Evolutionary conservation across 1,284 basidiomycete genomes (phyloP).

Genomic region (Sporisorium graminicola): DNA sequence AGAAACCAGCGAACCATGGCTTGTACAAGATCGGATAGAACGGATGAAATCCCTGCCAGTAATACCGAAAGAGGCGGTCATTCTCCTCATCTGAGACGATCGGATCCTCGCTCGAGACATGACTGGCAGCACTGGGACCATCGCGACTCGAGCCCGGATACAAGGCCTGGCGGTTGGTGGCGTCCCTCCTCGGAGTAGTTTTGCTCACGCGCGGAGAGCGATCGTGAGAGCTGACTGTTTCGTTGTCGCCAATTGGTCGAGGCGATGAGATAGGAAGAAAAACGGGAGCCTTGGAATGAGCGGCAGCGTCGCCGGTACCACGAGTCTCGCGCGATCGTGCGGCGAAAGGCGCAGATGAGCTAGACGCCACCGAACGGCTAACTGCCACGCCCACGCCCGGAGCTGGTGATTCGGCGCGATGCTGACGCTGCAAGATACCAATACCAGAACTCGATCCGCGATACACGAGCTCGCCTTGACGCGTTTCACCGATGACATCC

Average conservation of each 20-base stretch:
- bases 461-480: conserved; percentile 56
- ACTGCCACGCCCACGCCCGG: conserved; percentile 6
- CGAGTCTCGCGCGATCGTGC: conserved; percentile 26
- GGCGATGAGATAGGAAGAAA: conserved; percentile 47
- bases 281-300: conserved; percentile 23
- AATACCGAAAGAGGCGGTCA: conserved; percentile 54
- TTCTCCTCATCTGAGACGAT: conserved; percentile 46
- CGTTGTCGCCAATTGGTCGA: conserved; percentile 25
- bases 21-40: conserved; percentile 66
- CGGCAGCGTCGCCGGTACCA: conserved; percentile 1
- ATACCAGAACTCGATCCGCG: conserved; percentile 63
- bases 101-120: conserved; percentile 27
- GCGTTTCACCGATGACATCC: conserved; percentile 49
- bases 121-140: conserved; percentile 1
- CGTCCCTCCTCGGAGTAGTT: conserved; percentile 13
- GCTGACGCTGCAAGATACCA: conserved; percentile 55
- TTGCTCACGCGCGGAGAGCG: conserved; percentile 24
- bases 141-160: conserved; percentile 27
- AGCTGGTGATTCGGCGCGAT: conserved; percentile 40
- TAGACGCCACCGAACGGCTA: conserved; percentile 26
- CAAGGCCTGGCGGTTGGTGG: conserved; percentile 10
- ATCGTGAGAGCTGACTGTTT: conserved; percentile 37
- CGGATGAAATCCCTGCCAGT: conserved; percentile 62
- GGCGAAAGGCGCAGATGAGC: conserved; percentile 30
- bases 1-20: conserved; percentile 51